These are phyloP conservation scores for Solanum chacoense DNA, from an alignment of 305 asterid genomes.

Conservation along the genomic window DNA sequence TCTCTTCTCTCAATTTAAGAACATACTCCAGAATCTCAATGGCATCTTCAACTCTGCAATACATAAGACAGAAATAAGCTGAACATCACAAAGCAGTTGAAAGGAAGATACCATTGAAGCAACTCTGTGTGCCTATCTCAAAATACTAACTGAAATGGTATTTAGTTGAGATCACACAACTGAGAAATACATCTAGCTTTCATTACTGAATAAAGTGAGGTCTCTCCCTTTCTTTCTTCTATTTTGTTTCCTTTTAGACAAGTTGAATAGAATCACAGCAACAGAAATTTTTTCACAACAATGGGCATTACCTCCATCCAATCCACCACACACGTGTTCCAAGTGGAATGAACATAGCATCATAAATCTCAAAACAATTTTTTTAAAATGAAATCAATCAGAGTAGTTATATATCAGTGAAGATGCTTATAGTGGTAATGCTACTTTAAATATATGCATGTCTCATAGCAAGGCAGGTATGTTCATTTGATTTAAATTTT, in stretches of 20 bases:
- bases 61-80: background rate
- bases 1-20: conserved; percentile 89
- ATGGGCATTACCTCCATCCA: background rate
- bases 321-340: background rate
- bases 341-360: background rate
- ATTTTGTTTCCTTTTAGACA: background rate
- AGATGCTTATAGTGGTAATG: background rate
- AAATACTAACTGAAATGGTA: background rate
- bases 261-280: background rate
- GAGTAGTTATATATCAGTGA: background rate
- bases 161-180: background rate
- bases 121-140: background rate
- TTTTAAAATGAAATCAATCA: background rate
- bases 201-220: background rate
- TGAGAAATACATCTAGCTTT: background rate
- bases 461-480: background rate
- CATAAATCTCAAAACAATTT: background rate
- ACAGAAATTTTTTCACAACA: background rate
- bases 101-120: background rate
- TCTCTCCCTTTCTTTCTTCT: background rate
- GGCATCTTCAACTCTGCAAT: conserved; percentile 82
- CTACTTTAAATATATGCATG: background rate
- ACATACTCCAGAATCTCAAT: conserved; percentile 91
- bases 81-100: background rate
- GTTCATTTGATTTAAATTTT: background rate